A percentile compares a stretch with the other conserved stretches of the same genome.
Conservation (phyloP, 768 basidiomycete species). For the Brasilioporus rufonigricans region DNA sequence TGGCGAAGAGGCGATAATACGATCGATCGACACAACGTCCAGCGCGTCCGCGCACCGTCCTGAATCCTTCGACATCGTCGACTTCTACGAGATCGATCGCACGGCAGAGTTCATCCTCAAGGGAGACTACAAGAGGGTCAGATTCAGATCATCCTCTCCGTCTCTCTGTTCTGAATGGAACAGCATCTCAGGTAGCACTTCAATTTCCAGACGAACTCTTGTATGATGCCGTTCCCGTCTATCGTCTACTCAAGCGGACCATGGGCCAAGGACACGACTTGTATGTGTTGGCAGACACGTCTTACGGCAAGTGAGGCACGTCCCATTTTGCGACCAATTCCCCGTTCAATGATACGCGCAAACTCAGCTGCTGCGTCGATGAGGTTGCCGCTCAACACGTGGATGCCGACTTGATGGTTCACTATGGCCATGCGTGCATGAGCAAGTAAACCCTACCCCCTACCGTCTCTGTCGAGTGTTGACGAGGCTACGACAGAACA, state of each 20-base stretch:
- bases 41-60: constrained; percentile 35
- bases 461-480: neutral
- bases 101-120: constrained; percentile 59
- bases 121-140: constrained; percentile 69
- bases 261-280: constrained; percentile 52
- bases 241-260: constrained; percentile 55
- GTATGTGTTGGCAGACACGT: constrained; percentile 95
- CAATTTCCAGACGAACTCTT: constrained; percentile 97
- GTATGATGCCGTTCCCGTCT: constrained; percentile 82
- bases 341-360: constrained; percentile 1
- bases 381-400: constrained; percentile 94
- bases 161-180: neutral
- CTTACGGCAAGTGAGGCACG: constrained; percentile 79
- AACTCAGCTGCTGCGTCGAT: constrained; percentile 86
- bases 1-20: constrained; percentile 62
- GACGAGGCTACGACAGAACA: constrained; percentile 49
- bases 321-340: neutral
- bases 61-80: constrained; percentile 44
- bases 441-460: constrained; percentile 61
- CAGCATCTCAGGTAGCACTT: constrained; percentile 62
- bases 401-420: constrained; percentile 86
- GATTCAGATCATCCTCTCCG: constrained; percentile 18
- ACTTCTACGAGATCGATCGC: constrained; percentile 75
- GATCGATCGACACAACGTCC: constrained; percentile 47
- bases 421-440: constrained; percentile 96